Evolutionary conservation across 352 stramenopile genomes (phyloP).

Genomic region (Globisporangium okanoganense): DNA sequence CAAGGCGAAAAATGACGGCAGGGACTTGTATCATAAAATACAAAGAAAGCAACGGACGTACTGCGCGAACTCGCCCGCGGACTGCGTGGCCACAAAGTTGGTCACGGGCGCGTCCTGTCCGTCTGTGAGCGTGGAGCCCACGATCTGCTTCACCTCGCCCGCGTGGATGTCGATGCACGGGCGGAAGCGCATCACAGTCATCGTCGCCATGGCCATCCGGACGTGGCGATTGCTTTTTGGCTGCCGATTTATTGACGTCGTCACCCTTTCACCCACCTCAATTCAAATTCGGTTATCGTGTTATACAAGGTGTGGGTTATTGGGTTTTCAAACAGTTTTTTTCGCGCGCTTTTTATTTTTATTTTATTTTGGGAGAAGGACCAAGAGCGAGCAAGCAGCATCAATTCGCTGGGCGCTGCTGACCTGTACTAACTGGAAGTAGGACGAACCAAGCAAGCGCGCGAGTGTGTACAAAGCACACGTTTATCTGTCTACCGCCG

Average conservation of each 20-base stretch:
- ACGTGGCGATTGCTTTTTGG: too few species aligned
- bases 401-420: background rate
- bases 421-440: too few species aligned
- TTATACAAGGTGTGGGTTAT: background rate
- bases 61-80: constrained; percentile 69
- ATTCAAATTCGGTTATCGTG: background rate
- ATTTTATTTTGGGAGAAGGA: background rate
- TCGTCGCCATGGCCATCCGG: constrained; percentile 9
- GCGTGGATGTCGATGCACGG: constrained; percentile 98
- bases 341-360: background rate
- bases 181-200: constrained; percentile 91
- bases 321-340: too few species aligned
- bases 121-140: constrained; percentile 95
- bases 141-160: constrained; percentile 98
- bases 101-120: constrained; percentile 69
- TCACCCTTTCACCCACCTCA: too few species aligned
- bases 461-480: background rate
- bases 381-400: background rate
- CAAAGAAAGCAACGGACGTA: constrained; percentile 23
- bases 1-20: too few species aligned
- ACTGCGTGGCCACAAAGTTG: constrained; percentile 91
- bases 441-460: background rate
- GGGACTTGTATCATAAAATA: background rate
- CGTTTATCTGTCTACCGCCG: background rate
- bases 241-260: too few species aligned